Evolutionary conservation across 2,329 filamentous ascomycete species (phyloP), one percentile per base, ranked within the genome.

Genomic region (Dactylellina cionopaga): DNA sequence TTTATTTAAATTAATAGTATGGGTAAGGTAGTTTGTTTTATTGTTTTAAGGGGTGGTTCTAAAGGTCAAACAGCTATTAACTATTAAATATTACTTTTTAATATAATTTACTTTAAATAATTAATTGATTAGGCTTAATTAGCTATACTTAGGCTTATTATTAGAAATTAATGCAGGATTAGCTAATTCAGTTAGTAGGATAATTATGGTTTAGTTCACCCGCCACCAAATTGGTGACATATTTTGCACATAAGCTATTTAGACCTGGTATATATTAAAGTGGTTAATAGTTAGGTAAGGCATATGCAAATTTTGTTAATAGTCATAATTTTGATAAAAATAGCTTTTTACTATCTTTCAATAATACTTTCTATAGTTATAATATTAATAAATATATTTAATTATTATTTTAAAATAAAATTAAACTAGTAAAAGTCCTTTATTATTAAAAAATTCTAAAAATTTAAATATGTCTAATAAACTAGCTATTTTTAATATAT

Each of bases 211-310:
- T 46, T 46, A 24, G 13, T 46, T 46, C 3, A 46, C 24, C 19
- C 24, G 22, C 15, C 24, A 46, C 5, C 24, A 46, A 46, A 46
- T 46, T 46, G 22, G 22, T 22, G 13, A 46, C 7, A 24, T 46
- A 46, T 46, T 46, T 46, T 46, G 24, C 10, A 46, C 24, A 24
- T 24, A 46, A 46, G 41, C 24, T 22, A 46, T 46, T 46, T 46
- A 46, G 5, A 46, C 24, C 13, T 46, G 24, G 24, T 46, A 46
- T 22, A 46, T 46, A 4, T 46, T 46, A 46, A 46, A 46, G 24
- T 46, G 7, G 5, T 46, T 46, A 7, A 19, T 24, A 46, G 13
- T 13, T 46, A 13, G 7, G 24, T 46, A 46, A 22, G 6, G 6
- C 3, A 3, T 22, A 22, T 46, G 10, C 5, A 46, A 9, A 46